Base-by-base conservation (phyloP, 2,329 filamentous ascomycete genomes). In the Incumbomyces lentus region DNA sequence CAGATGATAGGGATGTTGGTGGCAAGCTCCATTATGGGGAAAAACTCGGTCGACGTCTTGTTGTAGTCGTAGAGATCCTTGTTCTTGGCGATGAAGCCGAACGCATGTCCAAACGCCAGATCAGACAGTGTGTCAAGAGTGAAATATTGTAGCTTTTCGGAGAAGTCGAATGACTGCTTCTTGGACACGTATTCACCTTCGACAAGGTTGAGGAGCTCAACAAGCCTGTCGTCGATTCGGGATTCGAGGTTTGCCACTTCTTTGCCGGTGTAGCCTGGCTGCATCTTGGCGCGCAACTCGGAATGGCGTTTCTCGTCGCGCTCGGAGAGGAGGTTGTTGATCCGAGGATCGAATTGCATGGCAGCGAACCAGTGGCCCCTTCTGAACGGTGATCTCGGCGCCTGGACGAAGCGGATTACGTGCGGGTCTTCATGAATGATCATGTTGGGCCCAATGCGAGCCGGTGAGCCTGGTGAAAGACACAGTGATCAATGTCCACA, bases 381-480 rank as follows among this genome's bases (percentile, higher is more conserved):
- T 2, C n/a, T 32, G 31, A 45, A 52, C 2, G 32, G 13, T 14
- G 52, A 52, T 14, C 50, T 32, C 14, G 50, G 50, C 13, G 52
- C 43, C 16, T 16, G 22, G 34, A 52, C 46, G 10, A 32, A 31
- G 13, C 42, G 33, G 5, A 34, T 18, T 16, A 52, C 29, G 13
- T 44, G 43, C 1, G 50, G 48, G 38, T 54, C 50, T 18, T 52
- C 22, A 13, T 40, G 44, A 8, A 45, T 37, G 19, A 54, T 39
- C 6, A 43, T 34, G 33, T 52, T 39, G 7, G 52, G 49, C 6
- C 16, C 50, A 26, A 54, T 47, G 10, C 44, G 40, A 6, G 29
- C 44, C 5, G 38, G 53, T 1, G 53, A 46, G 26, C 61, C 61
- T 53, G 17, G 41, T n/a, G 8, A 17, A 37, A n/a, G 14, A 41